Evolutionary conservation across 2,329 filamentous ascomycete genomes (phyloP), one percentile per base, ranked within the genome.

Genomic region (Hymenoscyphus scutula): DNA sequence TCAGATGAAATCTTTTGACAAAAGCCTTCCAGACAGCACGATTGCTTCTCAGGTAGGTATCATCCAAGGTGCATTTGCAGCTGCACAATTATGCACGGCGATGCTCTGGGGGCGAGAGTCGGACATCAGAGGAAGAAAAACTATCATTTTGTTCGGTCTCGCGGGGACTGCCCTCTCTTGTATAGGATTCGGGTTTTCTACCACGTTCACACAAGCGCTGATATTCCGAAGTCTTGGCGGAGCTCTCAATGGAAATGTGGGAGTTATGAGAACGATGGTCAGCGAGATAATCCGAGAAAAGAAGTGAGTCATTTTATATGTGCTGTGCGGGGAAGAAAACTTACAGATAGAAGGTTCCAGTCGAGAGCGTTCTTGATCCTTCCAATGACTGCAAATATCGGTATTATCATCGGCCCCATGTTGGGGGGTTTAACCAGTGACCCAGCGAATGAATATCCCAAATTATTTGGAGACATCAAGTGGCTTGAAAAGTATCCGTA

Each of bases 251-350:
- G 89, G 88, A 1, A 92, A 91, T 71, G 82, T 90, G 1, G 88
- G 88, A 0, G 87, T 91, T 2, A 88, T 91, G 86, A 79, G 88
- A 64, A 90, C 88, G 5, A 88, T 91, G 83, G 88, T 91, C 54
- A 83, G 83, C 1, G 89, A 92, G 74, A 88, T 89, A 37, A 84
- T 91, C 41, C 80, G 81, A 57, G 88, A 90, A 75, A 89, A 89
- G 75, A 88, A 83, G 78, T 89, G 53, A 63, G 64, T 58, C 58
- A 32, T 13, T 41, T 27, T 11, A 48, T 29, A 19, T 10, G 38
- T 13, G 13, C 6, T 38, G 23, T 11, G 23, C 6, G 34, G 37
- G 37, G 41, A 53, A 32, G 30, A n/a, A 13, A n/a, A 11, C 8
- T 27, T 19, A 56, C 64, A 58, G 69, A n/a, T 3, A 30, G 15